Percentiles rank a stretch among this genome's conserved stretches.
phyloP scores from a whole-genome alignment of 1,284 basidiomycete genomes.

The Rhodotorula sp. region DNA sequence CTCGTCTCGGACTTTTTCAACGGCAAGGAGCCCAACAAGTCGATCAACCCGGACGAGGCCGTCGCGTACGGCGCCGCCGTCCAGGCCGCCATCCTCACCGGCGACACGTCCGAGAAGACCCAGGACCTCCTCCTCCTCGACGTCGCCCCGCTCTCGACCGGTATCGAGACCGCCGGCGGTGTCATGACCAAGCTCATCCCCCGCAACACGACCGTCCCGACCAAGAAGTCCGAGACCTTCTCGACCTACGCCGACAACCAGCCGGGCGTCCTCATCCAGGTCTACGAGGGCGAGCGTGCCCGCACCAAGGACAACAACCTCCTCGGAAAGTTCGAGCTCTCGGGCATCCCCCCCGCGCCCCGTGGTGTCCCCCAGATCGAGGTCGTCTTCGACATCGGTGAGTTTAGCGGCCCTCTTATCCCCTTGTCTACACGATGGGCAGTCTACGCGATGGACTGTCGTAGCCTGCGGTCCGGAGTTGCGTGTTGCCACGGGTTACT shows the following conservation, averaged over 20 bases:
- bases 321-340: constrained; percentile 98
- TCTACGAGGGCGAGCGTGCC: constrained; percentile 98
- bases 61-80: constrained; percentile 99
- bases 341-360: constrained; percentile 95
- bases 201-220: constrained; percentile 92
- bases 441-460: too few species aligned
- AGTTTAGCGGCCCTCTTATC: too few species aligned
- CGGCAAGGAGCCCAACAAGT: constrained; percentile 66
- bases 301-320: constrained; percentile 99
- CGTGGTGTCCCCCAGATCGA: constrained; percentile 98
- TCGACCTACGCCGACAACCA: constrained; percentile 99
- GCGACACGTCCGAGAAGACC: constrained; percentile 98
- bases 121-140: constrained; percentile 96
- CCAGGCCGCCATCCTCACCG: constrained; percentile 96
- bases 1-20: constrained; percentile 99
- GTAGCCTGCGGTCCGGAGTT: too few species aligned
- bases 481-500: too few species aligned
- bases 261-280: constrained; percentile 97
- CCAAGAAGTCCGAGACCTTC: constrained; percentile 84
- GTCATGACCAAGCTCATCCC: constrained; percentile 74
- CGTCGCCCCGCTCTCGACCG: constrained; percentile 92
- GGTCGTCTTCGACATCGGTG: constrained; percentile 88
- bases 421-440: too few species aligned
- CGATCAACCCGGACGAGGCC: constrained; percentile 99
- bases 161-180: constrained; percentile 98